Conservation (phyloP, 176 grass and related monocot genomes). For the Carex myosuroides region DNA sequence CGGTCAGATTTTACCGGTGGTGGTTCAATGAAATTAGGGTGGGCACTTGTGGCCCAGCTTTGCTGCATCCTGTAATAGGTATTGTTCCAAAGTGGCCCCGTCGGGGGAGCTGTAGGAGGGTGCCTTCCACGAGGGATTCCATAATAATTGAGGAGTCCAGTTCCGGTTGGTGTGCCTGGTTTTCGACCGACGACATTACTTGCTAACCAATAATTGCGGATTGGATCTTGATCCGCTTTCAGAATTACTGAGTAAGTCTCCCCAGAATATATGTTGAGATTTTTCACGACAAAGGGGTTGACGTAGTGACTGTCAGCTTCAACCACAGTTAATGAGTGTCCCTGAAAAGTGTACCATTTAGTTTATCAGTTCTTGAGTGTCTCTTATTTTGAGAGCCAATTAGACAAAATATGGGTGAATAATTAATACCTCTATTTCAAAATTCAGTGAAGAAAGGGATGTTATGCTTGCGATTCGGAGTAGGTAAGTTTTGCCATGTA, state of each 20-base stretch:
- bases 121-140: conserved; percentile 3
- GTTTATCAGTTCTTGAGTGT: neutral
- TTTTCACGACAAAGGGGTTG: conserved; percentile 63
- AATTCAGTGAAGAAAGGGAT: conserved; percentile 70
- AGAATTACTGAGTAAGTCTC: conserved; percentile 79
- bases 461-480: conserved; percentile 71
- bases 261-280: conserved; percentile 84
- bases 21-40: conserved; percentile 24
- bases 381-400: neutral
- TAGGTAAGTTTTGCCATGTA: conserved; percentile 58
- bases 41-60: conserved; percentile 41
- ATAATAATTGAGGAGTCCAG: conserved; percentile 62
- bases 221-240: conserved; percentile 59
- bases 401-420: neutral
- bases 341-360: conserved; percentile 30
- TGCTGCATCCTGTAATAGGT: conserved; percentile 38
- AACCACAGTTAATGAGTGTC: conserved; percentile 58
- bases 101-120: conserved; percentile 14
- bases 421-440: conserved; percentile 75
- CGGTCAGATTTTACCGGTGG: conserved; percentile 45
- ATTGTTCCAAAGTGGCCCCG: conserved; percentile 59
- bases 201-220: conserved; percentile 68
- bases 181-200: conserved; percentile 61
- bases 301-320: conserved; percentile 91
- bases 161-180: conserved; percentile 41